Percentiles rank a stretch among this genome's conserved stretches.
These are phyloP conservation scores for Yarrowia hollandica DNA, from an alignment of 805 yeast genomes.

Conservation along the genomic window DNA sequence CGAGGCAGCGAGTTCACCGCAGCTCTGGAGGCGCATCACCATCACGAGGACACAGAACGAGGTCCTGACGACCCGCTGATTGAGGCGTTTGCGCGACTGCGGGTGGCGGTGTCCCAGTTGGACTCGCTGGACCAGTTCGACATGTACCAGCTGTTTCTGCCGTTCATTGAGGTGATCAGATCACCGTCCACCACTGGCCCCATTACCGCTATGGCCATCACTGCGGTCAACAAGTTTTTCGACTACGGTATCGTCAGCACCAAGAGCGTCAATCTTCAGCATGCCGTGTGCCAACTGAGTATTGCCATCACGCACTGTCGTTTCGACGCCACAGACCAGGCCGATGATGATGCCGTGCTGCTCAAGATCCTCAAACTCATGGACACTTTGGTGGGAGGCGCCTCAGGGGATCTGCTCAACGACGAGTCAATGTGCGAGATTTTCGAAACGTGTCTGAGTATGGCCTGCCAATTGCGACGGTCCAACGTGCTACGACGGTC, in stretches of 20 bases:
- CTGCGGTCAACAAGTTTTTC: slow-evolving; percentile 71
- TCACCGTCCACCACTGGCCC: slow-evolving; percentile 83
- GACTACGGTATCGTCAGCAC: slow-evolving; percentile 64
- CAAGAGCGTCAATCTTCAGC: slow-evolving; percentile 55
- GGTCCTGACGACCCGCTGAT: slow-evolving; percentile 59
- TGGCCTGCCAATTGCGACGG: slow-evolving; percentile 89
- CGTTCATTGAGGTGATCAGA: slow-evolving; percentile 79
- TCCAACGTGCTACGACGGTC: slow-evolving; percentile 85
- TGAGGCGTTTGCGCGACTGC: slow-evolving; percentile 74
- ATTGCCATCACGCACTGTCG: slow-evolving; percentile 87
- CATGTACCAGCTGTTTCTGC: slow-evolving; percentile 73
- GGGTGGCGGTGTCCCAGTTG: slow-evolving; percentile 65
- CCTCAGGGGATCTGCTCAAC: slow-evolving; percentile 63
- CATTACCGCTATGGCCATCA: slow-evolving; percentile 78
- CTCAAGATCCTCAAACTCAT: slow-evolving; percentile 76
- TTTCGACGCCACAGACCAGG: slow-evolving; percentile 91
- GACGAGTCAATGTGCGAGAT: slow-evolving; percentile 86
- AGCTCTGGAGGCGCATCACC: slow-evolving; percentile 34
- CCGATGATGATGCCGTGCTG: slow-evolving; percentile 87
- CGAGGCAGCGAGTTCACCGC: slow-evolving; percentile 42
- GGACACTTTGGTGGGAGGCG: slow-evolving; percentile 65
- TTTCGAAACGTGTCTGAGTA: slow-evolving; percentile 83
- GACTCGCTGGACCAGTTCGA: slow-evolving; percentile 58
- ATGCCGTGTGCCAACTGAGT: slow-evolving; percentile 63
- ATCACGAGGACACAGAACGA: slow-evolving; percentile 13